phyloP scores from a whole-genome alignment of 257 asterid genomes.

The Ajuga chamaepitys region DNA sequence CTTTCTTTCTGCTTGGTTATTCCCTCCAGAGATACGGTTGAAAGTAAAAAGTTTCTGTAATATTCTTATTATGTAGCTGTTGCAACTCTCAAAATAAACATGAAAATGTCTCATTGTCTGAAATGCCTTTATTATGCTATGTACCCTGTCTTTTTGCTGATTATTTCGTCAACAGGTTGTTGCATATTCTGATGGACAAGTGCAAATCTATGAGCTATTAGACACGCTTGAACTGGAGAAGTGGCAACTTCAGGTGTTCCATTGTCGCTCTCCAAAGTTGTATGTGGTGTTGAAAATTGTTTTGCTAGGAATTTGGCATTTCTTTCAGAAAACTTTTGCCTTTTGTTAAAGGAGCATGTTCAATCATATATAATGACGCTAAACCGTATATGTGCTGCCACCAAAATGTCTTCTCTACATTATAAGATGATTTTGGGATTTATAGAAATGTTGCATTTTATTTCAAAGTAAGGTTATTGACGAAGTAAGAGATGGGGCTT shows the following conservation, averaged over 20 bases:
- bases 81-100: not conserved
- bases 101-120: not conserved
- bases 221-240: constrained; percentile 78
- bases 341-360: not conserved
- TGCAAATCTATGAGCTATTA: constrained; percentile 66
- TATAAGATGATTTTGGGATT: not conserved
- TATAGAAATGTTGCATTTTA: not conserved
- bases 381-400: not conserved
- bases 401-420: not conserved
- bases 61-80: not conserved
- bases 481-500: not conserved
- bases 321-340: not conserved
- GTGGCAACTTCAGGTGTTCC: constrained; percentile 95
- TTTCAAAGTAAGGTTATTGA: not conserved
- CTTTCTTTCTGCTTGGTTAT: not conserved
- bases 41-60: not conserved
- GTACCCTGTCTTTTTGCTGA: not conserved
- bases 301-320: not conserved
- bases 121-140: not conserved
- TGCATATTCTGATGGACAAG: constrained; percentile 82
- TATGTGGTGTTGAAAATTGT: not conserved
- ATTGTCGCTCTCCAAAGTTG: constrained; percentile 1
- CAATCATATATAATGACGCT: not conserved
- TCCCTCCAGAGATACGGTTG: not conserved
- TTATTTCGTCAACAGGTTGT: constrained; percentile 47